phyloP scores from a whole-genome alignment of 1,284 basidiomycete species.

The Thecaphora thlaspeos region DNA sequence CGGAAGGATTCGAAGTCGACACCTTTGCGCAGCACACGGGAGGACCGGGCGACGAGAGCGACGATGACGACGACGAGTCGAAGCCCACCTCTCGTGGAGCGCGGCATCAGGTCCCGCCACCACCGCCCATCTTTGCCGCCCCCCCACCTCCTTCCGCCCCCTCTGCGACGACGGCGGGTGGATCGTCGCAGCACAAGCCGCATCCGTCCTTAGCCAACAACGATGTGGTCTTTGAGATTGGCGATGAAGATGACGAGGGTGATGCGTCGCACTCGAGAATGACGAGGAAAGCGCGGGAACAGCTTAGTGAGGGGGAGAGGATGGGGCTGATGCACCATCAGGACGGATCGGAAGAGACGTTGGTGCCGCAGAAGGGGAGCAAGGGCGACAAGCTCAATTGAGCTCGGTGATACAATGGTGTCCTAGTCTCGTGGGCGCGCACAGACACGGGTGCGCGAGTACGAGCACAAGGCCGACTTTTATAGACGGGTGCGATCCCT shows the following conservation, averaged over 20 bases:
- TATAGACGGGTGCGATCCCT: no score
- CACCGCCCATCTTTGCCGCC: not conserved
- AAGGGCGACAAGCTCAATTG: no score
- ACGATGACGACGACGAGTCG: conserved; percentile 37
- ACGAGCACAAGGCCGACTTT: no score
- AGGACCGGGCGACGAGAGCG: conserved; percentile 23
- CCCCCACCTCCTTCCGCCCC: not conserved
- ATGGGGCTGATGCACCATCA: not conserved
- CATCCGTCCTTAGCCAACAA: conserved; percentile 5
- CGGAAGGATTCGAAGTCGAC: conserved; percentile 75
- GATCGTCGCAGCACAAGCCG: not conserved
- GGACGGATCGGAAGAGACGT: no score
- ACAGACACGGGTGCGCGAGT: no score
- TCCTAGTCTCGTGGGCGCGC: no score
- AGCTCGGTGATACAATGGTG: no score
- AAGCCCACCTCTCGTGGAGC: conserved; percentile 18
- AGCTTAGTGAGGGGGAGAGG: no score
- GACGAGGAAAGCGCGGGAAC: no score
- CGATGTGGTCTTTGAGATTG: conserved; percentile 48
- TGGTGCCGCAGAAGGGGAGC: no score
- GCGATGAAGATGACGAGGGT: conserved; percentile 40
- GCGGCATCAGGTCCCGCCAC: not conserved
- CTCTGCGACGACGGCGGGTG: not conserved
- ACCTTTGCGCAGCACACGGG: conserved; percentile 53
- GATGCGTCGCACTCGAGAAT: conserved; percentile 15